These are phyloP conservation scores for Fusarium acutatum DNA, from an alignment of 2,329 filamentous ascomycete genomes.

Conservation along the genomic window DNA sequence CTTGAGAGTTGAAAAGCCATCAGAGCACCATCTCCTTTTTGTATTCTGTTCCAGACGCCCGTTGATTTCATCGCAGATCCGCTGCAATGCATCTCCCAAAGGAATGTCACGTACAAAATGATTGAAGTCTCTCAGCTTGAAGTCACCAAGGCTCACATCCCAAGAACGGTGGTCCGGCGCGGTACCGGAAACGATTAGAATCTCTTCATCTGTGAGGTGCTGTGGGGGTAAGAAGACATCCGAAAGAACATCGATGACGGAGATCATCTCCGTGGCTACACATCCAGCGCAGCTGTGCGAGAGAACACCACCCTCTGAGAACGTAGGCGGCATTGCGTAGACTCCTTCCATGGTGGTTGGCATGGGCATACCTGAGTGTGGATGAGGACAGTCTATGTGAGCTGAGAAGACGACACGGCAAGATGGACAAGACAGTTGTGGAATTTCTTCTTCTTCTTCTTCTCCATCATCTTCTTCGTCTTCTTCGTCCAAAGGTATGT, in stretches of 20 bases:
- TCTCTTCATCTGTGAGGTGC: too few relatives aligned
- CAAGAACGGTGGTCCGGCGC: too few relatives aligned
- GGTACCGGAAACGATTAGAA: too few relatives aligned
- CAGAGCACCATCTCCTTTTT: background rate
- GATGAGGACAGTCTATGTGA: background rate
- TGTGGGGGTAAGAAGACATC: too few relatives aligned
- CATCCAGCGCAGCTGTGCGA: constrained; percentile 11
- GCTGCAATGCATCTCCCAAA: background rate
- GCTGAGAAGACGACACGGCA: background rate
- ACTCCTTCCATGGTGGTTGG: background rate
- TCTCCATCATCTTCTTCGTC: background rate
- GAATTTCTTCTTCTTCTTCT: background rate
- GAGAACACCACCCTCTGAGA: constrained; percentile 2
- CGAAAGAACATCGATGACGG: too few relatives aligned
- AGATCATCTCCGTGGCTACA: background rate
- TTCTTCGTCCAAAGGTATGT: too few relatives aligned
- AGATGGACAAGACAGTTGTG: background rate
- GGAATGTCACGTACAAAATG: background rate
- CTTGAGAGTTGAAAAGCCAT: background rate
- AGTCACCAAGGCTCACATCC: too few relatives aligned
- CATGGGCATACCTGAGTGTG: constrained; percentile 5
- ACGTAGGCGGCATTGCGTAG: background rate
- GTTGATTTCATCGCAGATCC: background rate
- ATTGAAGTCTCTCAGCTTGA: too few relatives aligned
- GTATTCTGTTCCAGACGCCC: background rate